A percentile compares a stretch with the other conserved stretches of the same genome.
Evolutionary conservation across 768 basidiomycete species (phyloP).

Genomic region (Boletus barrowsii): DNA sequence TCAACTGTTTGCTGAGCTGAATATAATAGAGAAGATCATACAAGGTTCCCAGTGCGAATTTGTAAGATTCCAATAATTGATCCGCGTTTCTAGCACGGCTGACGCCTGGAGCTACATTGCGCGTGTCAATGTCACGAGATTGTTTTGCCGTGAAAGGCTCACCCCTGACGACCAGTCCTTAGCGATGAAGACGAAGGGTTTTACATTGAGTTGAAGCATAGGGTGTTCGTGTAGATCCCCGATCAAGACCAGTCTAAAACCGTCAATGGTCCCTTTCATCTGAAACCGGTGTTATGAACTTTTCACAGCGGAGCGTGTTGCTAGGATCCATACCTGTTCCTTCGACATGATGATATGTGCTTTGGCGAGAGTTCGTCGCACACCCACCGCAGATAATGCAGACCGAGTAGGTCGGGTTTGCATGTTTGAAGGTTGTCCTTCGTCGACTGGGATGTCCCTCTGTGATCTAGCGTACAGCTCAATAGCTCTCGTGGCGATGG

Average conservation of each 20-base stretch:
- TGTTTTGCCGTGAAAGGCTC: constrained; percentile 12
- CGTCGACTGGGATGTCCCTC: constrained; percentile 11
- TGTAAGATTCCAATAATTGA: constrained; percentile 94
- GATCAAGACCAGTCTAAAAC: constrained; percentile 89
- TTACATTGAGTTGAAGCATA: constrained; percentile 83
- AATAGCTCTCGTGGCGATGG: constrained; percentile 83
- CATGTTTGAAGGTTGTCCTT: constrained; percentile 7
- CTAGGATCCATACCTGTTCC: constrained; percentile 61
- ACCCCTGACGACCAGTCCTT: constrained; percentile 96
- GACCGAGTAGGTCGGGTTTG: constrained; percentile 2
- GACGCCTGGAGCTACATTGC: constrained; percentile 71
- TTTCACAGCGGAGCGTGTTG: not conserved
- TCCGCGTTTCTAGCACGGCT: constrained; percentile 74
- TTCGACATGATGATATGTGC: constrained; percentile 63
- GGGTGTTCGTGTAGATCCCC: constrained; percentile 96
- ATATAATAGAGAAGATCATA: constrained; percentile 34
- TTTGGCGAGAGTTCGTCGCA: constrained; percentile 24
- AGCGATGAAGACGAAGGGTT: constrained; percentile 76
- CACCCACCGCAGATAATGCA: constrained; percentile 1
- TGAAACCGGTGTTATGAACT: constrained; percentile 29
- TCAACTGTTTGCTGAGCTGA: constrained; percentile 10
- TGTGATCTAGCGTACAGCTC: constrained; percentile 61
- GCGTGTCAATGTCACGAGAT: not conserved
- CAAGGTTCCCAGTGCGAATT: constrained; percentile 99
- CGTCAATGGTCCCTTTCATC: constrained; percentile 85